Base-by-base conservation (phyloP, 371 early-diverging fungal genomes). In the Saksenaea oblongispora region DNA sequence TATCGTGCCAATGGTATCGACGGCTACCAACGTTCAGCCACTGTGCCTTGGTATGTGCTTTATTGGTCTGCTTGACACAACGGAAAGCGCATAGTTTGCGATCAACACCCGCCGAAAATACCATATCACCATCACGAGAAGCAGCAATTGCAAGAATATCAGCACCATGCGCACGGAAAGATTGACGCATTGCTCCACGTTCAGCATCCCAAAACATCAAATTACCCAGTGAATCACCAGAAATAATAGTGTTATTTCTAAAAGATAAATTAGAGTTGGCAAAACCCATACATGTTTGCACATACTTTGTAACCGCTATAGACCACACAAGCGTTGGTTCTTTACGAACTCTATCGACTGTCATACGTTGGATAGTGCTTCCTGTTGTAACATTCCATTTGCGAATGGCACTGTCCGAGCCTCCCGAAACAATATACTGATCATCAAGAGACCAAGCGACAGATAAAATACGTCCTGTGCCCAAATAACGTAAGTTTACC, bases 101-200 rank as follows among this genome's bases (percentile, higher is more conserved):
- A 68, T 97, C 98, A n/a, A 97, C 93, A 62, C 97, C 95, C 13
- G 91, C 85, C 0, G 95, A 88, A 70, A 86, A 96, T 3, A 97
- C 91, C 36, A 81, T 77, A 24, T 76, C 85, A 5, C 93, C 93
- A 34, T 87, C 80, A 56, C 67, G 59, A 14, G 74, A 83, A 7
- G 83, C 85, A 18, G 88, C 90, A 65, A 98, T 70, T 61, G 95
- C 91, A 9, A 98, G 86, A 14, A 96, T 91, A 78, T 96, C 96
- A 0, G 97, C 95, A 22, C 79, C 86, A 61, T 96, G 96, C 0
- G 91, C 83, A 31, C 80, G 79, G 59, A 95, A 78, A 0, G 83
- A 82, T 64, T 92, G 87, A 58, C 81, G 71, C 54, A 92, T 74
- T 14, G 93, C 91, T 26, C 88, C 89, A 61, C 81, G 74, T 8